Evolutionary conservation across 73 alveolate species (phyloP), one percentile per base, ranked within the genome.

Genomic region (Symbiodinium natans): DNA sequence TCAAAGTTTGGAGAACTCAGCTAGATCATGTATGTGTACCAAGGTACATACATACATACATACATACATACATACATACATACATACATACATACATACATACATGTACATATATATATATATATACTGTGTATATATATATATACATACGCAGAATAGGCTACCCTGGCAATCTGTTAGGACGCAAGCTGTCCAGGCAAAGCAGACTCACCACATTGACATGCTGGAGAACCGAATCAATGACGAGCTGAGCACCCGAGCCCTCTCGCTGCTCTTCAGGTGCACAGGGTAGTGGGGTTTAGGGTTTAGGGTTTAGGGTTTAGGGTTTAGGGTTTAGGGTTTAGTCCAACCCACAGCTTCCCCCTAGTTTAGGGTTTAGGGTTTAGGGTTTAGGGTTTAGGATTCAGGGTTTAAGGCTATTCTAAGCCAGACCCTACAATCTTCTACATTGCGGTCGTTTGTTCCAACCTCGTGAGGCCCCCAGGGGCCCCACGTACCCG

Each of bases 231-330:
- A 86, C 40, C 93, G 93, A 21, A 52, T 86, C 73, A 86, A 86
- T 56, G 93, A 86, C 42, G 93, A 86, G 83, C 75, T 86, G 63
- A 86, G 93, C 93, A 86, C 83, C 15, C 38, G 93, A 6, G 93
- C 93, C 3, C 29, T 86, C 59, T 86, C 93, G 13, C 41, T 86
- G 11, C 93, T 86, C 59, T 48, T 86, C 83, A 86, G 93, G 93
- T 83, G 42, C 93, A 2, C 15, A 71, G 33, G 33, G 33, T 15
- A 15, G 15, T 33, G 23, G 33, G 83, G 83, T 27, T 71, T 33
- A 19, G 83, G 33, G 1, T 11, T 29, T 15, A 15, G 40, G 39
- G 83, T 71, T 27, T 23, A 73, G 40, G 34, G 83, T 0, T 73
- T n/a, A 9, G 40, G 34, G 40, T 0, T 0, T 73, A 73, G 63